These are phyloP conservation scores for Choanephora cucurbitarum DNA, from an alignment of 371 early-diverging fungal species.

Conservation along the genomic window DNA sequence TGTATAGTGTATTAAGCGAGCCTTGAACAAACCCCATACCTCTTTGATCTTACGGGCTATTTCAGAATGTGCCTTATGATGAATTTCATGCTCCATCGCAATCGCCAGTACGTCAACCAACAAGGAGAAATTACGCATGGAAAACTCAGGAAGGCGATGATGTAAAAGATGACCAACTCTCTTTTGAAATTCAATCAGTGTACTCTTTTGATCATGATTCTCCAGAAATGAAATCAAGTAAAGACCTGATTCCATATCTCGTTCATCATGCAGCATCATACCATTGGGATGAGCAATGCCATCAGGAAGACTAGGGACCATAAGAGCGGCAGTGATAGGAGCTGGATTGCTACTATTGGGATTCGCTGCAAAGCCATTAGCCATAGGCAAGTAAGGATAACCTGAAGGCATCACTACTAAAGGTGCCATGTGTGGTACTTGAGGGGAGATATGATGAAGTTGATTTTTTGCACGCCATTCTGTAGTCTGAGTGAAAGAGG, in stretches of 20 bases:
- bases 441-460: background rate
- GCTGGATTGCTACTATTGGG: background rate
- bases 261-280: too few relatives aligned
- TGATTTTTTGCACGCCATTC: background rate
- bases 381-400: slow-evolving; percentile 9
- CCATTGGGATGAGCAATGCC: too few relatives aligned
- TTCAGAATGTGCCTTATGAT: background rate
- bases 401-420: slow-evolving; percentile 8
- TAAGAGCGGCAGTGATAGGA: background rate
- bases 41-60: slow-evolving; percentile 5
- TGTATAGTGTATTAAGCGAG: background rate
- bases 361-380: background rate
- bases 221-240: slow-evolving; percentile 6
- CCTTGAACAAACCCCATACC: slow-evolving; percentile 4
- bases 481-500: background rate
- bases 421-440: slow-evolving; percentile 1
- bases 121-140: slow-evolving; percentile 19
- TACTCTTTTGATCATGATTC: background rate
- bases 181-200: slow-evolving; percentile 12
- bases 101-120: slow-evolving; percentile 17
- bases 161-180: slow-evolving; percentile 12
- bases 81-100: slow-evolving; percentile 12
- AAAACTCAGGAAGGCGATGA: slow-evolving; percentile 8
- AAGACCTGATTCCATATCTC: slow-evolving; percentile 9
- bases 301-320: too few relatives aligned